A percentile compares a stretch with the other conserved stretches of the same genome.
phyloP scores from a whole-genome alignment of 495 filamentous ascomycete species.

The Cercophora sp. region DNA sequence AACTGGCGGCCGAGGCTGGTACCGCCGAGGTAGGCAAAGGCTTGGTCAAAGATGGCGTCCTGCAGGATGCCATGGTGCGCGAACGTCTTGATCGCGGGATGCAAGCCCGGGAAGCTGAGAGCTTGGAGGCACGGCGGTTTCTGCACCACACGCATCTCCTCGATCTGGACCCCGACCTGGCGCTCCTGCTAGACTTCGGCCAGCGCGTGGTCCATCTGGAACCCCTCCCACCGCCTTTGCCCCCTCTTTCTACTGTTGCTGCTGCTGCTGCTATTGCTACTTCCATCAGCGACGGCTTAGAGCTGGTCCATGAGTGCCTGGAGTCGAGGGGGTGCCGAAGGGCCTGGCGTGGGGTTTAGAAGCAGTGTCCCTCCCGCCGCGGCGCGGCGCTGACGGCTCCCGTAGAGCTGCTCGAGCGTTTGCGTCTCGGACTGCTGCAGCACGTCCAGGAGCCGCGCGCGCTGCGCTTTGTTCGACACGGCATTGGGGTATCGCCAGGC shows the following conservation, averaged over 20 bases:
- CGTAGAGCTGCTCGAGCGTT: conserved; percentile 1
- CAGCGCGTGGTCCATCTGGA: conserved; percentile 20
- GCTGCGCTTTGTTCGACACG: neutral
- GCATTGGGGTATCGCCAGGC: neutral
- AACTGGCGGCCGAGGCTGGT: conserved; percentile 19
- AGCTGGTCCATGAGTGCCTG: neutral
- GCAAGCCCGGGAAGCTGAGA: conserved; percentile 26
- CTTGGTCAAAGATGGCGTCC: conserved; percentile 20
- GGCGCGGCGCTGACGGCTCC: neutral
- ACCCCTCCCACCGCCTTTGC: neutral
- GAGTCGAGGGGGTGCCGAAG: neutral
- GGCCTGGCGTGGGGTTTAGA: neutral
- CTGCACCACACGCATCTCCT: conserved; percentile 43
- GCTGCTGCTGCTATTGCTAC: neutral
- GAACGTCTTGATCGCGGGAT: conserved; percentile 19
- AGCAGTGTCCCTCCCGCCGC: neutral
- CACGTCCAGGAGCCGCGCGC: neutral
- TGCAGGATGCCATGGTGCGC: conserved; percentile 18
- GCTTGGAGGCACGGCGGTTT: conserved; percentile 21
- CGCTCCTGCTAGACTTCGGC: conserved; percentile 51
- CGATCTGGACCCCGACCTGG: conserved; percentile 35
- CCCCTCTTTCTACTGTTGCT: neutral
- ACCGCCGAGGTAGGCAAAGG: conserved; percentile 23
- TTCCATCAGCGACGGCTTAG: neutral
- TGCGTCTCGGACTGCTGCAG: neutral